Percentiles rank a stretch among this genome's conserved stretches.
Evolutionary conservation across 2,329 filamentous ascomycete species (phyloP).

Genomic region (Aotearoamyces nothofagi): DNA sequence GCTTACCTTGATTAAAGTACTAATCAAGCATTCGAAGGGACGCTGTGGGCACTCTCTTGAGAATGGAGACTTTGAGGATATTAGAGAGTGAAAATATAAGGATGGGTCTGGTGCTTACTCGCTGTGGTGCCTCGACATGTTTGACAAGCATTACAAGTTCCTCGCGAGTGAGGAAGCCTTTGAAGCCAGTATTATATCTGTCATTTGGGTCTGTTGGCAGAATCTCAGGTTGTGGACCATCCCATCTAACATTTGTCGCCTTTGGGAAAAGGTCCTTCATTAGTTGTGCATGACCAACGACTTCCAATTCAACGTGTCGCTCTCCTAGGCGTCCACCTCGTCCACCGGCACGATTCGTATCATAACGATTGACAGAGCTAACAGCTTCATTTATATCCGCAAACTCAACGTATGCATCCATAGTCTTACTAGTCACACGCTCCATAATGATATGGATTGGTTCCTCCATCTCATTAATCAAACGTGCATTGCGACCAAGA

Average conservation of each 20-base stretch:
- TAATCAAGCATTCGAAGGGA: conserved; percentile 50
- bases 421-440: conserved; percentile 43
- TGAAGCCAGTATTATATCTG: conserved; percentile 34
- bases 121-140: conserved; percentile 43
- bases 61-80: conserved; percentile 35
- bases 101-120: conserved; percentile 29
- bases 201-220: conserved; percentile 21
- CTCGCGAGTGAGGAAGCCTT: conserved; percentile 43
- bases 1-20: conserved; percentile 26
- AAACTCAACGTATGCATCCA: conserved; percentile 46
- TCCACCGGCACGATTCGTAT: conserved; percentile 20
- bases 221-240: conserved; percentile 28
- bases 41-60: conserved; percentile 46
- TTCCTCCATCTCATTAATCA: conserved; percentile 37
- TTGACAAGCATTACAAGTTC: conserved; percentile 49
- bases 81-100: conserved; percentile 2
- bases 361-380: conserved; percentile 33
- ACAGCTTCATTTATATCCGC: conserved; percentile 34
- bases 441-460: conserved; percentile 51
- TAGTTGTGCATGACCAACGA: conserved; percentile 38
- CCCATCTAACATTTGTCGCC: conserved; percentile 40
- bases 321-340: conserved; percentile 36
- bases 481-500: conserved; percentile 38
- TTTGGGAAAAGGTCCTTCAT: conserved; percentile 49
- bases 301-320: conserved; percentile 38